phyloP scores from a whole-genome alignment of 306 rosid genomes.

The Rosa lucieae region DNA sequence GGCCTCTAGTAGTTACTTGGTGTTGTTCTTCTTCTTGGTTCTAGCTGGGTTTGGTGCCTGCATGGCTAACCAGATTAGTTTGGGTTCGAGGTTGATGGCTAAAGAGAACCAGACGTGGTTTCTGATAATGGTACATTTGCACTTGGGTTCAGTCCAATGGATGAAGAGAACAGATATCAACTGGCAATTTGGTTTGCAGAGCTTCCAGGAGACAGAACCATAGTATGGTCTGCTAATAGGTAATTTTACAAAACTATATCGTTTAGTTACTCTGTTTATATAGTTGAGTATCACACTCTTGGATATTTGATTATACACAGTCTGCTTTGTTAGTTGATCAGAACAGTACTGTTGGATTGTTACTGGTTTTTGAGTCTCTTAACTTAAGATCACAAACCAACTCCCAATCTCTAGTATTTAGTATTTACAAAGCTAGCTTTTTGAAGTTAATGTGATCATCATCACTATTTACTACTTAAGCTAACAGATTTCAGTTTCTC shows the following conservation, averaged over 20 bases:
- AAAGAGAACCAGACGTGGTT: conserved; percentile 44
- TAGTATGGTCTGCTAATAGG: conserved; percentile 84
- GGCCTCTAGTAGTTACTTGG: conserved; percentile 27
- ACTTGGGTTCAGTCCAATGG: conserved; percentile 64
- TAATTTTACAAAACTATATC: conserved; percentile 10
- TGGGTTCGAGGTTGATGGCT: conserved; percentile 68
- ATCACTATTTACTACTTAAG: background rate
- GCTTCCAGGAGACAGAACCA: conserved; percentile 73
- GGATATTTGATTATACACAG: background rate
- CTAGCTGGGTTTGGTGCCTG: conserved; percentile 29
- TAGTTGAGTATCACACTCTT: background rate
- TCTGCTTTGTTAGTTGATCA: background rate
- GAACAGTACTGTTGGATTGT: background rate
- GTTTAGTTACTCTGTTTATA: background rate
- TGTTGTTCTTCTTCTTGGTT: conserved; percentile 20
- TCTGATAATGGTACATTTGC: conserved; percentile 88
- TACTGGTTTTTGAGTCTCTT: too few relatives aligned
- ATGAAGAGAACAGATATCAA: conserved; percentile 27
- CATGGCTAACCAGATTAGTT: conserved; percentile 44
- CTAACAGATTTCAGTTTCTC: too few relatives aligned
- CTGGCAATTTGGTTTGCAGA: conserved; percentile 79
- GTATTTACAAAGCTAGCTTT: background rate
- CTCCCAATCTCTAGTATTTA: too few relatives aligned
- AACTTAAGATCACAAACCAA: too few relatives aligned
- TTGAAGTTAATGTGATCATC: background rate